These are phyloP conservation scores for Nymphaea thermarum DNA, from an alignment of 164 flowering plant species.

Conservation along the genomic window DNA sequence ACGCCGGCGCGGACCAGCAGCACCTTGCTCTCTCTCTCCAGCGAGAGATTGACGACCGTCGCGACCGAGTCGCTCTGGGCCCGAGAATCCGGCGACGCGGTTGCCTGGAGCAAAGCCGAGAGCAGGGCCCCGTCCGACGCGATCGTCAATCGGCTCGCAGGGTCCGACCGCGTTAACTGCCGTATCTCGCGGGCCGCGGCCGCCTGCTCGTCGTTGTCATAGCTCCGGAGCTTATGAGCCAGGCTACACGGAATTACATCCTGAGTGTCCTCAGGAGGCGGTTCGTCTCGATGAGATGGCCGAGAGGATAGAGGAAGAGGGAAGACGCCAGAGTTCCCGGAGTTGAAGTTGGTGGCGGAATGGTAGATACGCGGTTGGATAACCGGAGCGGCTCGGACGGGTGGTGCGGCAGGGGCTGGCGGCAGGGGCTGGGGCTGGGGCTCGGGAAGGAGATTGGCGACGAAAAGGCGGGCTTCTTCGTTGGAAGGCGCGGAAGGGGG, in stretches of 20 bases:
- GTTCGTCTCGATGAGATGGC: not conserved
- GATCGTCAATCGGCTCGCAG: conserved; percentile 23
- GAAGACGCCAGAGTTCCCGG: not conserved
- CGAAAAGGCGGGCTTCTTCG: conserved; percentile 20
- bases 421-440: too few species aligned
- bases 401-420: too few species aligned
- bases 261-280: too few species aligned
- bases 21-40: not conserved
- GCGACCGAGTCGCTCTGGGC: not conserved
- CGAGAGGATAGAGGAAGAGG: not conserved
- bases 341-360: not conserved
- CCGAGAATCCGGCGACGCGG: not conserved
- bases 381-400: not conserved
- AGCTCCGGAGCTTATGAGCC: conserved; percentile 36
- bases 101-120: not conserved
- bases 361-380: not conserved
- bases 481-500: conserved; percentile 31
- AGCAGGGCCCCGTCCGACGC: not conserved
- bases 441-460: conserved; percentile 20
- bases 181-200: conserved; percentile 76
- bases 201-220: conserved; percentile 77
- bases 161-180: conserved; percentile 48
- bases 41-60: not conserved
- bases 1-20: not conserved
- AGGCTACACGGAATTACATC: too few species aligned